phyloP scores from a whole-genome alignment of 768 basidiomycete genomes.

The Crepidotus variabilis region DNA sequence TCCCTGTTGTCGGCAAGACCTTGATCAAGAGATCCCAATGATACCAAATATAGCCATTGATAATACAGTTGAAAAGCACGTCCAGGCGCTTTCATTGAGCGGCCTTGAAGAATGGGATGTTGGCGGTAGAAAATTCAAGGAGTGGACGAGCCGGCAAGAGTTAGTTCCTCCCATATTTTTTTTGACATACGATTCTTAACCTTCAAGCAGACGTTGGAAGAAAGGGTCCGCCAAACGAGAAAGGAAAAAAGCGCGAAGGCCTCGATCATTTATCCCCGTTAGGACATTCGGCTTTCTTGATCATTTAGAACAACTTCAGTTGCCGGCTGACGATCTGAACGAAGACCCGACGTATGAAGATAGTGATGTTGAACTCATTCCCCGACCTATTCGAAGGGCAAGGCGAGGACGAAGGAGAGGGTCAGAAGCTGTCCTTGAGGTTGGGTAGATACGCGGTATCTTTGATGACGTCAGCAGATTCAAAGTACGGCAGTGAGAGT shows the following conservation, averaged over 20 bases:
- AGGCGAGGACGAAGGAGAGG: conserved; percentile 11
- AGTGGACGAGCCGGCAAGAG: conserved; percentile 56
- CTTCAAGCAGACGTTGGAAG: conserved; percentile 33
- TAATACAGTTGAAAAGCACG: conserved; percentile 54
- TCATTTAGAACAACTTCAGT: conserved; percentile 7
- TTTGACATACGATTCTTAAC: not conserved
- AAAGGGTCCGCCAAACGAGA: conserved; percentile 23
- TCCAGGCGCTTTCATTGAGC: conserved; percentile 41
- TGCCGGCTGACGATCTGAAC: conserved; percentile 15
- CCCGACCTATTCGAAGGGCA: conserved; percentile 16
- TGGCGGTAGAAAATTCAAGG: conserved; percentile 40
- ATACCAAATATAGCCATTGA: conserved; percentile 66
- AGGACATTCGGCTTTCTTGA: conserved; percentile 11
- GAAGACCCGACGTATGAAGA: conserved; percentile 21
- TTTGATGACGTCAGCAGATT: conserved; percentile 16
- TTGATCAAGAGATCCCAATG: conserved; percentile 41
- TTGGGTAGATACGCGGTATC: not conserved
- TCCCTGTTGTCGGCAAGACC: conserved; percentile 52
- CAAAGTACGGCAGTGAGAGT: not conserved
- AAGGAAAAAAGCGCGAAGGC: conserved; percentile 9
- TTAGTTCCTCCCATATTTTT: conserved; percentile 27
- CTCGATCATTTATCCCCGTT: not conserved
- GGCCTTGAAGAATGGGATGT: conserved; percentile 51
- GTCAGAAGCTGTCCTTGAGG: not conserved
- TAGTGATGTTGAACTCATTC: conserved; percentile 19